Evolutionary conservation across 768 basidiomycete genomes (phyloP), one percentile per base, ranked within the genome.

Genomic region (Leccinellum albellum): DNA sequence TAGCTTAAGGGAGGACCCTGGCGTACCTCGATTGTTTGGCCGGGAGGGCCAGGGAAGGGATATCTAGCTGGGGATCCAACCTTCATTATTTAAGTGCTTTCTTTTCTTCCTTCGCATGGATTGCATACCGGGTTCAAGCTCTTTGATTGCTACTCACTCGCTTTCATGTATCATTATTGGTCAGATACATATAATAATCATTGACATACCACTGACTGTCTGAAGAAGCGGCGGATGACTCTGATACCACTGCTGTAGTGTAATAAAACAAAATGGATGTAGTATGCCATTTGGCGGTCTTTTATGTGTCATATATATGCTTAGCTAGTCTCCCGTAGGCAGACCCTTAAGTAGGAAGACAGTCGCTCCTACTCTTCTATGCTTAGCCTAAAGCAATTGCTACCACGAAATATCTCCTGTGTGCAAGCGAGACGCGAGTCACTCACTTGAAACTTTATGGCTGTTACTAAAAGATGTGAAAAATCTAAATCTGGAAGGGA

Each of bases 31-130:
- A 58, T 33, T 66, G 14, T 66, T 66, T 48, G 63, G 67, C 48
- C 61, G 69, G 21, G 70, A 73, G 24, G 52, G 61, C 14, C 64
- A 63, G 28, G 55, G 62, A 21, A 67, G 55, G 57, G 68, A 68
- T 46, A 50, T 68, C 46, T 72, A 65, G 44, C 42, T 29, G 47
- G 54, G 54, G 23, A 8, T n/a, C 56, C 40, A 17, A 56, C 20
- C n/a, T 29, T 8, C 33, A 35, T 47, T 53, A 24, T 61, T 48
- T 12, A 33, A 42, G 3, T 20, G 14, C 29, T 40, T 45, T 48
- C 50, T 54, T 50, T 14, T 26, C 6, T 28, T 28, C 45, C 12
- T 40, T 44, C 28, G 13, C 21, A 24, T 17, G 21, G n/a, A 44
- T 56, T 12, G 20, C 63, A 50, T 53, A 51, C 49, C 29, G 3